Evolutionary conservation across 1,139 yeast genomes (phyloP).

Genomic region (Meyerozyma elateridarum): DNA sequence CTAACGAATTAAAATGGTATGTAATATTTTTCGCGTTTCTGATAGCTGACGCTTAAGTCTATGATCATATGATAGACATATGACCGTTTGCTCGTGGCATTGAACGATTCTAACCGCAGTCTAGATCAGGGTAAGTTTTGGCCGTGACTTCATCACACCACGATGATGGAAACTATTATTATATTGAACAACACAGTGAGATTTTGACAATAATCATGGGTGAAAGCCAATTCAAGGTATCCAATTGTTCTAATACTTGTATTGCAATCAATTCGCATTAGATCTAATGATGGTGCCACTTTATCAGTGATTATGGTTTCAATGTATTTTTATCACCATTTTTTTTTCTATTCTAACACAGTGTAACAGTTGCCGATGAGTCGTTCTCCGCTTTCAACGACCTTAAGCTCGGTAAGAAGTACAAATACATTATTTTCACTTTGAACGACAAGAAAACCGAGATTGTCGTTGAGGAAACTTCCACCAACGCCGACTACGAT

Average conservation of each 20-base stretch:
- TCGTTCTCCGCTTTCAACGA: slow-evolving; percentile 91
- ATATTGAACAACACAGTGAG: slow-evolving; percentile 9
- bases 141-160: too few relatives aligned
- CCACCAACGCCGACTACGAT: slow-evolving; percentile 72
- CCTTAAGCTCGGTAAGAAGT: slow-evolving; percentile 89
- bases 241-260: slow-evolving; percentile 2
- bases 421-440: slow-evolving; percentile 75
- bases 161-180: too few relatives aligned
- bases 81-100: too few relatives aligned
- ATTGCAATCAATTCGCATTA: not conserved
- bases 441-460: slow-evolving; percentile 83
- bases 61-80: too few relatives aligned
- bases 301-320: too few relatives aligned
- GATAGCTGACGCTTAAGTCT: too few relatives aligned
- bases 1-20: slow-evolving; percentile 6
- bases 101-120: slow-evolving; percentile 26
- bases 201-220: slow-evolving; percentile 6
- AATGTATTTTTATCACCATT: too few relatives aligned
- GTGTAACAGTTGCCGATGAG: slow-evolving; percentile 95
- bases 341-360: slow-evolving; percentile 27
- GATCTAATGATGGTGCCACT: too few relatives aligned
- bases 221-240: slow-evolving; percentile 2
- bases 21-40: too few relatives aligned
- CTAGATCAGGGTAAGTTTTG: slow-evolving; percentile 72
- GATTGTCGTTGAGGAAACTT: slow-evolving; percentile 84